Evolutionary conservation across 2,329 filamentous ascomycete species (phyloP), one percentile per base, ranked within the genome.

Genomic region (Penicillium glabrum): DNA sequence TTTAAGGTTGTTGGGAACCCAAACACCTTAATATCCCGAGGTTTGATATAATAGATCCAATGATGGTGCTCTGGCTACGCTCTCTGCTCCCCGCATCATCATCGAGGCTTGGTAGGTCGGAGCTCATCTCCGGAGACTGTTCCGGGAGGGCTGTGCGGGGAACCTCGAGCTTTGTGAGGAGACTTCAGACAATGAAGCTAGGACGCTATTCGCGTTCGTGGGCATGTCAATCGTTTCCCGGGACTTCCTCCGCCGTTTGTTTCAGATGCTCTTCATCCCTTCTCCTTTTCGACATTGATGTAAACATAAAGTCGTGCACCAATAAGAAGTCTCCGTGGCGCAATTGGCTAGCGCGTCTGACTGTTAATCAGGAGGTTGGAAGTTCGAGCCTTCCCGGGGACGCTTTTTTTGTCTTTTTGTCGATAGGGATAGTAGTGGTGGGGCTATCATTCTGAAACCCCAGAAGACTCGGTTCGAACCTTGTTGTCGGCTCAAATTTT

Each of bases 381-480:
- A 73, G 71, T 74, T 75, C 72, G 68, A 75, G 71, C 72, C 71
- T 74, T 74, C 71, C 70, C 72, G 68, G 72, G 72, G 69, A 73
- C 72, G 72, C 33, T 56, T 58, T 64, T 65, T 64, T 57, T 27
- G 26, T 31, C 21, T 23, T 52, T 55, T 44, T 50, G 27, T 31
- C 11, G 29, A 9, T 13, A 31, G 26, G 26, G 26, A 27, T 13
- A 13, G 11, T 13, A 7, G 6, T 27, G 2, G 29, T 31, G 29
- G 29, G 11, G 29, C 29, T 13, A 31, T 14, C 4, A 31, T 31
- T 14, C 11, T 13, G 13, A 31, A 14, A 14, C 0, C 11, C 3
- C 13, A 14, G 27, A 7, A 5, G 11, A 14, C 5, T 31, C 4
- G 3, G 29, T 31, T 31, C 29, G 29, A 31, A 31, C 14, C 29